Base-by-base conservation (phyloP, 2,329 filamentous ascomycete species). In the Fusarium sambucinum region DNA sequence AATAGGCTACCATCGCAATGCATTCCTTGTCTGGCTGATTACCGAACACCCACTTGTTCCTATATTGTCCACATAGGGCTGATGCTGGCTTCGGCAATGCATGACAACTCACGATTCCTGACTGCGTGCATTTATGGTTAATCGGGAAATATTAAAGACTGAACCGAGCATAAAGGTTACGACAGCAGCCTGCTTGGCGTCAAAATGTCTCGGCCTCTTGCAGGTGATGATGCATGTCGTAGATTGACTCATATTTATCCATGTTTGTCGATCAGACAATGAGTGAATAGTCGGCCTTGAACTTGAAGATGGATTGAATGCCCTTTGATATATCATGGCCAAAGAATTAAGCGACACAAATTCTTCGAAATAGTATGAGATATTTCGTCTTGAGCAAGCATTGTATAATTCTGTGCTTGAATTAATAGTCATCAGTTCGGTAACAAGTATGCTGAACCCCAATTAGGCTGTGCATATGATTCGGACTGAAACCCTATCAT, bases 161-260 rank as follows among this genome's bases (percentile, higher is more conserved):
- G n/a, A 14, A 45, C 42, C 23, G 25, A 33, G 35, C 16, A 37
- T 13, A 32, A n/a, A 45, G 45, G 62, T 32, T 27, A 23, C 32
- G 35, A 29, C 41, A 55, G 61, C 30, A 64, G 61, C 61, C 61
- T 64, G 61, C 61, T 64, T 64, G 61, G 60, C 60, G 60, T 53
- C 16, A n/a, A 42, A 47, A 58, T 47, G 45, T 65, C 53, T 53
- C 46, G 46, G 60, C 21, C 40, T 14, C 6, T 33, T 60, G 59
- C 59, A 45, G 57, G 46, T 23, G 30, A 53, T 47, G 29, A 32
- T 58, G 40, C 55, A 58, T n/a, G 30, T 27, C 21, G 16, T 35
- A 35, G 32, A 33, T 59, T 64, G 61, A 65, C 59, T 64, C 61
- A 64, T 64, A 59, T 35, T 27, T n/a, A 41, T 41, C 44, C 29